A percentile compares a stretch with the other conserved stretches of the same genome.
phyloP scores from a whole-genome alignment of 148 eudicot species.

The Rhododendron griersonianum region DNA sequence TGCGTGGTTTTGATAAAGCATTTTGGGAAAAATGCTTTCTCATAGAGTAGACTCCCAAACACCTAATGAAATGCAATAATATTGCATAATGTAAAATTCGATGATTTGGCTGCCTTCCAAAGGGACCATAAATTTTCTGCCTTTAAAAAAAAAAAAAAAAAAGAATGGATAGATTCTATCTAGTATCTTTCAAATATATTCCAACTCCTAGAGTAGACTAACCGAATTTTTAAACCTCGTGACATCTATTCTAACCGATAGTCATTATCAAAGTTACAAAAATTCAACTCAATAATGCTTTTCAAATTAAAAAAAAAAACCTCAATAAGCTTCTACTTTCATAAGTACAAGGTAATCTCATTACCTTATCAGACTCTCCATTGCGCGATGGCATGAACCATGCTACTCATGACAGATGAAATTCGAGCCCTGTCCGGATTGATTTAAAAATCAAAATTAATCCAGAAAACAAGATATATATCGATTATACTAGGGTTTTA shows the following conservation, averaged over 20 bases:
- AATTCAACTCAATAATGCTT: too few species aligned
- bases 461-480: not conserved
- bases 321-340: not conserved
- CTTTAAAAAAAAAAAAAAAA: too few species aligned
- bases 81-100: too few species aligned
- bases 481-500: not conserved
- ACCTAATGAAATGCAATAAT: too few species aligned
- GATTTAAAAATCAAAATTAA: not conserved
- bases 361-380: not conserved
- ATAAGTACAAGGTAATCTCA: not conserved
- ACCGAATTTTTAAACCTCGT: not conserved
- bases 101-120: too few species aligned
- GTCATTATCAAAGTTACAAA: not conserved
- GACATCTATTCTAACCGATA: not conserved
- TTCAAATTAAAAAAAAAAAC: too few species aligned
- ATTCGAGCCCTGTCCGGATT: not conserved
- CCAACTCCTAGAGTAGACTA: not conserved
- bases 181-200: not conserved
- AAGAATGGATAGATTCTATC: not conserved
- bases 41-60: too few species aligned
- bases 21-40: too few species aligned
- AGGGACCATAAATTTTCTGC: too few species aligned
- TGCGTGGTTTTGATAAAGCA: too few species aligned
- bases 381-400: too few species aligned
- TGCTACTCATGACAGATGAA: too few species aligned